phyloP scores from a whole-genome alignment of 1,284 basidiomycete species.

The Athelia psychrophila region DNA sequence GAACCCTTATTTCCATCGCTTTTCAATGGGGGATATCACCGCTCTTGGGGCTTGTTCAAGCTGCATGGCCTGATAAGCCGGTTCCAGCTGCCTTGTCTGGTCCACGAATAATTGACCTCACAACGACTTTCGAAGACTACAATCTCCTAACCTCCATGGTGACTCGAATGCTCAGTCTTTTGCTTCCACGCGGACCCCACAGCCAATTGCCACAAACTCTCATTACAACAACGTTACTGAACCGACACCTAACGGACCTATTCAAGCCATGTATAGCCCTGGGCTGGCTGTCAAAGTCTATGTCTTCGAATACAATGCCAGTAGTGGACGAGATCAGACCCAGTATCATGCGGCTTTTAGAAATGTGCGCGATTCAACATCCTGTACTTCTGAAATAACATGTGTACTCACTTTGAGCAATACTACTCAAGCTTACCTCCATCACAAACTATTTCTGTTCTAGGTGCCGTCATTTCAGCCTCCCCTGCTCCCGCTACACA shows the following conservation, averaged over 20 bases:
- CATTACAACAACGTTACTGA: conserved; percentile 60
- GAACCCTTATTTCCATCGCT: conserved; percentile 60
- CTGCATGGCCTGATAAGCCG: conserved; percentile 38
- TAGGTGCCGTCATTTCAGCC: conserved; percentile 54
- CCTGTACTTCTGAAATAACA: conserved; percentile 9
- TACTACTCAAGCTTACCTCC: conserved; percentile 48
- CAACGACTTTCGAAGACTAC: conserved; percentile 40
- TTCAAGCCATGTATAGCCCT: conserved; percentile 56
- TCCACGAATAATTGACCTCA: conserved; percentile 41
- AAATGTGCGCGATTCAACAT: conserved; percentile 44
- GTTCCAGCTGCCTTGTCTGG: conserved; percentile 11
- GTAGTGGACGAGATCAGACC: conserved; percentile 38
- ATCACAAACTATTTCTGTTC: conserved; percentile 59
- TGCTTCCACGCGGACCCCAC: conserved; percentile 50
- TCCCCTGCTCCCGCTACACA: conserved; percentile 40
- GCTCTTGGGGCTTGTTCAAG: conserved; percentile 40
- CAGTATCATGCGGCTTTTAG: conserved; percentile 51
- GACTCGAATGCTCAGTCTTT: conserved; percentile 39
- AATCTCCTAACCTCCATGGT: conserved; percentile 37
- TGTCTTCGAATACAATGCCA: conserved; percentile 38
- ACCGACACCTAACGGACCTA: conserved; percentile 54
- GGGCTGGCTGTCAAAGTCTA: conserved; percentile 65
- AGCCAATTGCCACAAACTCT: conserved; percentile 48
- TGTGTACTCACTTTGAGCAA: conserved; percentile 5
- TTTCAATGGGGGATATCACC: conserved; percentile 70